Evolutionary conservation across 495 filamentous ascomycete species (phyloP).

Genomic region (Xylaria flabelliformis): DNA sequence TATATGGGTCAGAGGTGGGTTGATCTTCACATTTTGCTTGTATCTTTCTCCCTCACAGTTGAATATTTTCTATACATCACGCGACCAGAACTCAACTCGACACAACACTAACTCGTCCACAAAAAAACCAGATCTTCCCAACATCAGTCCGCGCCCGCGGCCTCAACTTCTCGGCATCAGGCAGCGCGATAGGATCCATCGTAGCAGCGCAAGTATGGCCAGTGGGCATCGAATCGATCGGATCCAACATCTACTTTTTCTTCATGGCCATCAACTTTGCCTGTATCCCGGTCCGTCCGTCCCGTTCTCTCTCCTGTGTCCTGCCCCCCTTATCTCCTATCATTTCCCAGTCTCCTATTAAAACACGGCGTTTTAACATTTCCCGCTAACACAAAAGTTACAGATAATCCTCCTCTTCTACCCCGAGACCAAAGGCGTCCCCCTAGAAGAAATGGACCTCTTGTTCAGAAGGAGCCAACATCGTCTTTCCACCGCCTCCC

Average conservation of each 20-base stretch:
- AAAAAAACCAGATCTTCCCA: conserved; percentile 55
- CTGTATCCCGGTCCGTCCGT: conserved; percentile 51
- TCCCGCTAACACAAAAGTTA: neutral
- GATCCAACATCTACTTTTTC: conserved; percentile 64
- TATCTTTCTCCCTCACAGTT: too few relatives aligned
- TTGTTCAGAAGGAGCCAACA: conserved; percentile 44
- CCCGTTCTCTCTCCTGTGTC: neutral
- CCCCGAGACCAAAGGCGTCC: conserved; percentile 60
- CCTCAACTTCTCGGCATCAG: conserved; percentile 58
- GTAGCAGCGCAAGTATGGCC: conserved; percentile 60
- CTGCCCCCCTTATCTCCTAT: neutral
- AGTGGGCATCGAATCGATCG: conserved; percentile 57
- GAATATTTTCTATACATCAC: too few relatives aligned
- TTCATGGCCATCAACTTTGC: conserved; percentile 62
- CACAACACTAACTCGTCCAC: neutral
- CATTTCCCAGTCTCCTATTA: neutral
- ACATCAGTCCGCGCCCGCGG: conserved; percentile 58
- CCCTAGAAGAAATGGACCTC: conserved; percentile 60
- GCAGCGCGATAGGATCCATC: conserved; percentile 57
- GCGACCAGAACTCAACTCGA: too few relatives aligned
- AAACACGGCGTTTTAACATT: neutral
- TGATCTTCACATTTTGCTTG: too few relatives aligned
- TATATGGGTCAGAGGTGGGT: conserved; percentile 61
- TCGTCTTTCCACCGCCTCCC: neutral
- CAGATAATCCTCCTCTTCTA: conserved; percentile 56